phyloP scores from a whole-genome alignment of 305 asterid species.

The Lippia alba region DNA sequence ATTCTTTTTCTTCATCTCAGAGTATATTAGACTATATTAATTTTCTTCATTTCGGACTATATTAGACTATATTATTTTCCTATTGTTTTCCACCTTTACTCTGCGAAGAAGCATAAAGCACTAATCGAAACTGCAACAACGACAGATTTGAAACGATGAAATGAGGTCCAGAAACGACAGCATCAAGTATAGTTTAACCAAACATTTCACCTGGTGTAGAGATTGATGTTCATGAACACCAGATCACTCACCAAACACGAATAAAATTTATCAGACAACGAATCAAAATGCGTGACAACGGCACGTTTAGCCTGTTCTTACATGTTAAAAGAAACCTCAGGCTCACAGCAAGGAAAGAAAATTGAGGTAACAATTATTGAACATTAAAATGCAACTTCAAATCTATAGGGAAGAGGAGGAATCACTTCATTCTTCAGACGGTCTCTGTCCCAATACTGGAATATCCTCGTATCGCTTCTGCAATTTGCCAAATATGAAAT shows the following conservation, averaged over 20 bases:
- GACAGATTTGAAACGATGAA: no score
- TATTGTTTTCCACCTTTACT: no score
- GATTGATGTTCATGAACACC: slow-evolving; percentile 28
- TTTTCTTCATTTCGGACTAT: no score
- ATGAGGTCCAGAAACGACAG: background rate
- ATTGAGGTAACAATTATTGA: slow-evolving; percentile 44
- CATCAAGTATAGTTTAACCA: slow-evolving; percentile 11
- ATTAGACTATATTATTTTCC: no score
- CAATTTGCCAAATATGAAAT: slow-evolving; percentile 37
- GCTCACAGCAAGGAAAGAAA: slow-evolving; percentile 28
- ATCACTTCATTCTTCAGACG: slow-evolving; percentile 58
- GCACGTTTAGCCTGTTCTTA: slow-evolving; percentile 30
- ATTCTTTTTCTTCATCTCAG: no score
- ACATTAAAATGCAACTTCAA: slow-evolving; percentile 43
- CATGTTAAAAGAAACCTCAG: slow-evolving; percentile 27
- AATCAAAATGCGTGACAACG: slow-evolving; percentile 31
- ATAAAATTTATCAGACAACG: slow-evolving; percentile 20
- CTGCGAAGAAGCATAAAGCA: no score
- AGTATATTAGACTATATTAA: no score
- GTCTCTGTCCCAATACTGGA: slow-evolving; percentile 82
- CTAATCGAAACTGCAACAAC: no score
- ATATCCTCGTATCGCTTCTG: slow-evolving; percentile 90
- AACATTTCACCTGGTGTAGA: slow-evolving; percentile 26
- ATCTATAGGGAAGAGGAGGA: slow-evolving; percentile 28
- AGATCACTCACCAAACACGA: slow-evolving; percentile 11